phyloP scores from a whole-genome alignment of 108 stramenopile genomes.

The Schizochytrium sp. region DNA sequence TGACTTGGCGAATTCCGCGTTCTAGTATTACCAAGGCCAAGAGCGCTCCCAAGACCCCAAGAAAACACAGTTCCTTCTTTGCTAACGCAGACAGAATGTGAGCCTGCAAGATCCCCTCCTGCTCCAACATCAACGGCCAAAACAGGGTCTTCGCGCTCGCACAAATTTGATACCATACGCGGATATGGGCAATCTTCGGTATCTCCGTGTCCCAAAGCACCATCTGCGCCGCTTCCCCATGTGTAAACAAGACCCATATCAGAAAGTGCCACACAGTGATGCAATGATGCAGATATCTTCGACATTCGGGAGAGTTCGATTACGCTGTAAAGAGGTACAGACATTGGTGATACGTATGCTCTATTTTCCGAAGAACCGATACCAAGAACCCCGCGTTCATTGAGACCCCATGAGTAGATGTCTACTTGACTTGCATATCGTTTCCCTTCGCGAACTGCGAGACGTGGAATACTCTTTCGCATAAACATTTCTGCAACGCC shows the following conservation, averaged over 20 bases:
- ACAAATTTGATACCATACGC: background rate
- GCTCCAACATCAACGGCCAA: background rate
- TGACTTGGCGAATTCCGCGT: background rate
- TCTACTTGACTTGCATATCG: conserved; percentile 2
- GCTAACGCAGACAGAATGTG: conserved; percentile 47
- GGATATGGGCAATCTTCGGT: background rate
- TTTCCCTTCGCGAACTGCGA: background rate
- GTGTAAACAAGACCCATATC: conserved; percentile 50
- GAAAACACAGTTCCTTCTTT: conserved; percentile 13
- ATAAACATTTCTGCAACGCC: background rate
- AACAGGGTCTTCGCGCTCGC: conserved; percentile 9
- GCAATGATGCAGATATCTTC: background rate
- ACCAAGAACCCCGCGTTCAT: background rate
- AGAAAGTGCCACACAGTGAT: conserved; percentile 49
- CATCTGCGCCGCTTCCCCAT: conserved; percentile 45
- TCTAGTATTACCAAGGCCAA: background rate
- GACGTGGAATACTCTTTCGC: background rate
- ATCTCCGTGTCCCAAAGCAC: conserved; percentile 34
- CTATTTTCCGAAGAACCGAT: background rate
- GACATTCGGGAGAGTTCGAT: conserved; percentile 22
- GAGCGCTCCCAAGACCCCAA: conserved; percentile 34
- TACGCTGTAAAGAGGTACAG: background rate
- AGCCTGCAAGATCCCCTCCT: conserved; percentile 2
- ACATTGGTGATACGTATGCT: background rate
- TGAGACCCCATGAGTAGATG: background rate